Evolutionary conservation across 2,329 filamentous ascomycete species (phyloP), one percentile per base, ranked within the genome.

Genomic region (Alternaria sp.): DNA sequence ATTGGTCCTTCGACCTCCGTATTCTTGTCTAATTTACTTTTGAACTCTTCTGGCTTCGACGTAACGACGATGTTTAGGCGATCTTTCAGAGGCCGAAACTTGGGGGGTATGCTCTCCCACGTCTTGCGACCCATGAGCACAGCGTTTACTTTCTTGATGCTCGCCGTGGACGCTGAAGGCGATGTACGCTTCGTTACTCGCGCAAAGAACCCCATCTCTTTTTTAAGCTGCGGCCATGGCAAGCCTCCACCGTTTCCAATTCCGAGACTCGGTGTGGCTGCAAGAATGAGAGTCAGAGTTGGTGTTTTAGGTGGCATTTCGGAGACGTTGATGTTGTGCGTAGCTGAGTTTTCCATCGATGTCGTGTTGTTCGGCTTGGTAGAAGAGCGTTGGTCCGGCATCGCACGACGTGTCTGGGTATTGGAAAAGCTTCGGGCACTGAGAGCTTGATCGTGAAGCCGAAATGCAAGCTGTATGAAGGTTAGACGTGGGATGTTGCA

Each of bases 111-210:
- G 68, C 90, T 93, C 56, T 97, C 93, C 90, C 95, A 99, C 0
- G 96, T 99, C 81, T 96, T 97, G 75, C 96, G 92, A 64, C 96
- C 96, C 96, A 99, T 99, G 71, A 99, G 91, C 55, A 98, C 92
- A 18, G 92, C 92, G 79, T 86, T 85, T 30, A 79, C 66, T 15
- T 60, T 70, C 11, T 58, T 59, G 58, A 33, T 26, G 21, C 54
- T 46, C 23, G 53, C 28, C 28, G 61, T 56, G 6, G 57, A 55
- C 4, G 63, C 61, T 6, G 30, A 26, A 0, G 68, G 64, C 23
- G 85, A 84, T 0, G 88, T 78, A 15, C 90, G 88, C 72, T 92
- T 93, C 4, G 95, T 98, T 44, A 97, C 91, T 63, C 94, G 90
- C 18, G 93, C 92, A 79, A 99, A 99, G 80, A 97, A 98, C 43